phyloP scores from a whole-genome alignment of 805 yeast genomes.

The Schwanniomyces yamadae region DNA sequence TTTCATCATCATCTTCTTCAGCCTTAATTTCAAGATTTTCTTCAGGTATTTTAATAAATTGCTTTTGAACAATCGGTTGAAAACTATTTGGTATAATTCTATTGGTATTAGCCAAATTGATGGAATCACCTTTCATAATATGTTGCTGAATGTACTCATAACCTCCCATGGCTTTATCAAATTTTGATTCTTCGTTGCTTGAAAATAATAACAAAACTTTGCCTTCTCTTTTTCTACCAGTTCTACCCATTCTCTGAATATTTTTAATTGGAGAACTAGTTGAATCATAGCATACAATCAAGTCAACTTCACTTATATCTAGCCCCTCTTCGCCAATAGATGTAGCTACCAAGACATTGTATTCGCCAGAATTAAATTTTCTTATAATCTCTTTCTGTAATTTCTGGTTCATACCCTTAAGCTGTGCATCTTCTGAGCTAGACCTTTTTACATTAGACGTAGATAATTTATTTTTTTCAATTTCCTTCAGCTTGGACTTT shows the following conservation, averaged over 20 bases:
- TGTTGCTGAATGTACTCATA: conserved; percentile 75
- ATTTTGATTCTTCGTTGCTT: conserved; percentile 72
- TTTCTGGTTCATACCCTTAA: conserved; percentile 87
- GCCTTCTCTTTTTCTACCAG: conserved; percentile 94
- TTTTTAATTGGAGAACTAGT: conserved; percentile 91
- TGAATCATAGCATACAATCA: conserved; percentile 89
- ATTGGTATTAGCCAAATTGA: conserved; percentile 49
- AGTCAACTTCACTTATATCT: conserved; percentile 96
- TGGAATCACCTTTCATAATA: conserved; percentile 49
- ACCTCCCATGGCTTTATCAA: conserved; percentile 80
- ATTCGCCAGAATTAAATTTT: conserved; percentile 67
- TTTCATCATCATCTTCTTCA: conserved; percentile 64
- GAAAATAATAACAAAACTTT: conserved; percentile 72
- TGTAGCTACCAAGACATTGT: conserved; percentile 87
- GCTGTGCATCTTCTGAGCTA: conserved; percentile 73
- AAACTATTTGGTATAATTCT: conserved; percentile 64
- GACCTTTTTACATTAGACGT: conserved; percentile 35
- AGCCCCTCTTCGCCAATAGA: conserved; percentile 98
- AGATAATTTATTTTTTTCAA: conserved; percentile 19
- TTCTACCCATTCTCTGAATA: conserved; percentile 95
- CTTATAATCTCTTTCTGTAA: conserved; percentile 76
- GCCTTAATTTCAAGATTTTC: conserved; percentile 59
- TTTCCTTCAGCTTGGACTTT: conserved; percentile 25
- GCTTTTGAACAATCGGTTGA: conserved; percentile 57
- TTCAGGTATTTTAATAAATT: conserved; percentile 63